These are phyloP conservation scores for Trichoderma cornu-damae DNA, from an alignment of 2,329 filamentous ascomycete species.

Conservation along the genomic window DNA sequence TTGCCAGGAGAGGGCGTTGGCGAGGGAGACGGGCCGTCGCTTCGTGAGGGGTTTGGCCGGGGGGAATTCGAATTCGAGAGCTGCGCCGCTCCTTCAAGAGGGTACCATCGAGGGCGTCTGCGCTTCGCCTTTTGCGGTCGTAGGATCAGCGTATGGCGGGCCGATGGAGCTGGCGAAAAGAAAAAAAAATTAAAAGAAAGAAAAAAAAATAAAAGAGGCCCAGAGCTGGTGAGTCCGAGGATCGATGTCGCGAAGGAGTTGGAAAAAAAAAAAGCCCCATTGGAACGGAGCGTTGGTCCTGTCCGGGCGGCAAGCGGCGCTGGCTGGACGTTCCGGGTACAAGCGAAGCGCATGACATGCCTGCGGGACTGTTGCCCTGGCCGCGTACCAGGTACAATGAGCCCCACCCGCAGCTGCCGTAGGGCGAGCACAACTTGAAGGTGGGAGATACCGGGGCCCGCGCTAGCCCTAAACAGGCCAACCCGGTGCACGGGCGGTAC, in stretches of 20 bases:
- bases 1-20: not conserved
- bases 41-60: slow-evolving; percentile 21
- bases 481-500: slow-evolving; percentile 13
- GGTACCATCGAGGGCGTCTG: slow-evolving; percentile 27
- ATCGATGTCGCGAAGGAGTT: slow-evolving; percentile 10
- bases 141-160: not conserved
- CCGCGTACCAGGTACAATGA: slow-evolving; percentile 14
- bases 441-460: slow-evolving; percentile 14
- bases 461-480: slow-evolving; percentile 9
- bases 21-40: slow-evolving; percentile 12
- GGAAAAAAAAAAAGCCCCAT: not conserved
- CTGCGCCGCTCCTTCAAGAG: slow-evolving; percentile 34
- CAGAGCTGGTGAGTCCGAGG: not conserved
- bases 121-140: not conserved
- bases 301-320: not conserved
- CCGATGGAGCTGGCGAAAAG: not conserved
- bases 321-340: slow-evolving; percentile 13
- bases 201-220: too few relatives aligned
- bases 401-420: slow-evolving; percentile 9
- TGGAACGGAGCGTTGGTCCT: slow-evolving; percentile 8
- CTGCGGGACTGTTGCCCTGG: slow-evolving; percentile 4
- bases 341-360: slow-evolving; percentile 17
- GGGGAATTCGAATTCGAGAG: slow-evolving; percentile 18
- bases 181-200: too few relatives aligned
- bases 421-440: slow-evolving; percentile 15